Conservation (phyloP, 176 grass and related monocot species). For the Hordeum marinum region DNA sequence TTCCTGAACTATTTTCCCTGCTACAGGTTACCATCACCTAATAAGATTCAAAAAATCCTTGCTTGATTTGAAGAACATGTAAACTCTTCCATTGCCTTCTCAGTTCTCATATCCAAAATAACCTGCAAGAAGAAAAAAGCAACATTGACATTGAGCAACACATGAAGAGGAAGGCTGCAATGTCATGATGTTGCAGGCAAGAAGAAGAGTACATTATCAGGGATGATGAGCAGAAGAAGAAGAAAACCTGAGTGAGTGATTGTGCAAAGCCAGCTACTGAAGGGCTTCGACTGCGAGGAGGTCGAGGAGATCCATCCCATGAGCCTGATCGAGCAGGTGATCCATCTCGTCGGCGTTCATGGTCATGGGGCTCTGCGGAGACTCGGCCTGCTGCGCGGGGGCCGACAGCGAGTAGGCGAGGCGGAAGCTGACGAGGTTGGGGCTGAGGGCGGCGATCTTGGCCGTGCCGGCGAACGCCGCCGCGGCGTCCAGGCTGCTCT, state of each 20-base stretch:
- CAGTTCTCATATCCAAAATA: too few species aligned
- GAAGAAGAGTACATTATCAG: background rate
- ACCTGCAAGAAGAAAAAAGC: background rate
- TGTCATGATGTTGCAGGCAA: background rate
- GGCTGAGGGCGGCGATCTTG: conserved; percentile 30
- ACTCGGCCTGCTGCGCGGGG: background rate
- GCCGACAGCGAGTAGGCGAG: conserved; percentile 31
- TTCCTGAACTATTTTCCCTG: background rate
- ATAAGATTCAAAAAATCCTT: background rate
- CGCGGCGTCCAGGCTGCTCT: conserved; percentile 39
- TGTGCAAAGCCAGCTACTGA: background rate
- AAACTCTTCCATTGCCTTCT: background rate
- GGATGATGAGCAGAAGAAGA: background rate
- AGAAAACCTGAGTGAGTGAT: conserved; percentile 21
- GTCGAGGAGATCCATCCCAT: too few species aligned
- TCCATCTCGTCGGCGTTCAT: background rate
- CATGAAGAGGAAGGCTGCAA: background rate
- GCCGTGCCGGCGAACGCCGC: conserved; percentile 37
- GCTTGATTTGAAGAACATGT: background rate
- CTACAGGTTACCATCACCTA: background rate
- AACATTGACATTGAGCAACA: background rate
- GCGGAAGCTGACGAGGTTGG: conserved; percentile 35
- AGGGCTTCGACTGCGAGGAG: background rate
- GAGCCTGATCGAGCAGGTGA: background rate
- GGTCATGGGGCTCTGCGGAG: background rate